A percentile compares a stretch with the other conserved stretches of the same genome.
Conservation (phyloP, 2,329 filamentous ascomycete genomes). For the Beauveria scarabaeidicola region DNA sequence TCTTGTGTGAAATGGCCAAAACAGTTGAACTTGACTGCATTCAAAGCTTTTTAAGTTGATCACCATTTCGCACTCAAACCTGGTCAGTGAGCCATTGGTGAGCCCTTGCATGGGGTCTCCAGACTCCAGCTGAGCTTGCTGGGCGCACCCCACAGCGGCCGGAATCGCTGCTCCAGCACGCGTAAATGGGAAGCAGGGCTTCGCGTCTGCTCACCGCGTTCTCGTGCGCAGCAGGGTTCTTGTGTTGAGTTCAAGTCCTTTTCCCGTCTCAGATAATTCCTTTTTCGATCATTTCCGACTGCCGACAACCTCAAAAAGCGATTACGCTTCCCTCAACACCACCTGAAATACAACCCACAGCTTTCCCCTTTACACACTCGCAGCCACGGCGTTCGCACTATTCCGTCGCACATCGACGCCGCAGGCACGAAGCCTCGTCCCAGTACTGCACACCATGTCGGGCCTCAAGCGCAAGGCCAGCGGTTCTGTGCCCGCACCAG, state of each 20-base stretch:
- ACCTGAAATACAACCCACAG: neutral
- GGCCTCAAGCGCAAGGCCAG: slow-evolving; percentile 60
- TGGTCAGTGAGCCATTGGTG: neutral
- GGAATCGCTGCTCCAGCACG: slow-evolving; percentile 1
- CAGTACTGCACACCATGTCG: slow-evolving; percentile 33
- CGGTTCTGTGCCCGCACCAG: slow-evolving; percentile 33
- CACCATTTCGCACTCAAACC: neutral
- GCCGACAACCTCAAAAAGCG: neutral
- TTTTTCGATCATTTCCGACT: neutral
- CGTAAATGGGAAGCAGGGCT: slow-evolving; percentile 7
- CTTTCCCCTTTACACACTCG: neutral
- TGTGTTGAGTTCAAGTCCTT: neutral
- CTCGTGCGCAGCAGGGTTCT: neutral
- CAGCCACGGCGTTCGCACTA: slow-evolving; percentile 1
- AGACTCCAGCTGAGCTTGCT: neutral
- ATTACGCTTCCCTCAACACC: neutral
- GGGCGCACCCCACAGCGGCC: neutral
- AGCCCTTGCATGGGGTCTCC: neutral
- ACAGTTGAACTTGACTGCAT: neutral
- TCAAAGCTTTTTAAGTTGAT: neutral
- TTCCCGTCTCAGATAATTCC: neutral
- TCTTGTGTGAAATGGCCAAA: neutral
- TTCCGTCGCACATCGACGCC: neutral
- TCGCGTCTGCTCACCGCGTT: slow-evolving; percentile 1
- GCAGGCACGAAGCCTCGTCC: neutral